A percentile compares a stretch with the other conserved stretches of the same genome.
Evolutionary conservation across 1,284 basidiomycete species (phyloP).

Genomic region (Sporisorium graminicola): DNA sequence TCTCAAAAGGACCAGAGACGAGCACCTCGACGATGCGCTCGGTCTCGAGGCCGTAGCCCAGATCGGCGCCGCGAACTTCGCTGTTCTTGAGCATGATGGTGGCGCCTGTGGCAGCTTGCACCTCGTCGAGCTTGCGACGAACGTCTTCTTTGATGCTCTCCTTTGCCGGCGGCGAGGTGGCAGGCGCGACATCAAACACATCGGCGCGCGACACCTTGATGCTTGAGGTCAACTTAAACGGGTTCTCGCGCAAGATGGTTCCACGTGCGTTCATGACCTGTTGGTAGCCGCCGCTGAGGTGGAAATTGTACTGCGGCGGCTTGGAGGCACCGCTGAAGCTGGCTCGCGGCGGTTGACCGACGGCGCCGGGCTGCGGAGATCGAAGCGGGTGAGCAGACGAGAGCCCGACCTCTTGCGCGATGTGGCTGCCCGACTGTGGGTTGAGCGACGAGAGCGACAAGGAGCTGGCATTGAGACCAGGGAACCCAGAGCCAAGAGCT

Average conservation of each 20-base stretch:
- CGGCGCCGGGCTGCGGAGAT: slow-evolving; percentile 19
- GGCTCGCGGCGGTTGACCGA: slow-evolving; percentile 23
- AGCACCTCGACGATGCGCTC: slow-evolving; percentile 92
- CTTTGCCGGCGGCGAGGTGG: slow-evolving; percentile 31
- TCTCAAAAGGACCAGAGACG: slow-evolving; percentile 85
- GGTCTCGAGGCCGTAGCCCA: slow-evolving; percentile 82
- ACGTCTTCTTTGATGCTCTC: slow-evolving; percentile 87
- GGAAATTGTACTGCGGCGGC: slow-evolving; percentile 76
- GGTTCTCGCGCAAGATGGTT: slow-evolving; percentile 87
- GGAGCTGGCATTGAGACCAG: slow-evolving; percentile 46
- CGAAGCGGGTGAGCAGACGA: slow-evolving; percentile 27
- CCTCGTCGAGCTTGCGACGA: slow-evolving; percentile 87
- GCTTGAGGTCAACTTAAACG: slow-evolving; percentile 83
- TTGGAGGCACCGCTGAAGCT: slow-evolving; percentile 35
- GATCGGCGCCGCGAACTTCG: slow-evolving; percentile 58
- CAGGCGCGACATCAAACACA: slow-evolving; percentile 74
- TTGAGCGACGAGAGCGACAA: slow-evolving; percentile 54
- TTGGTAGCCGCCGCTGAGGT: slow-evolving; percentile 89
- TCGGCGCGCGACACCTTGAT: slow-evolving; percentile 93
- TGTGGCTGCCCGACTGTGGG: slow-evolving; percentile 38
- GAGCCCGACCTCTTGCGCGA: slow-evolving; percentile 47
- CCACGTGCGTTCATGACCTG: slow-evolving; percentile 92
- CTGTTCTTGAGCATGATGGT: slow-evolving; percentile 81
- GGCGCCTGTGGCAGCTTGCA: slow-evolving; percentile 86
- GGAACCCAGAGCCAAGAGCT: slow-evolving; percentile 42